These are phyloP conservation scores for Erodium maritimum DNA, from an alignment of 345 rosid species.

Conservation along the genomic window DNA sequence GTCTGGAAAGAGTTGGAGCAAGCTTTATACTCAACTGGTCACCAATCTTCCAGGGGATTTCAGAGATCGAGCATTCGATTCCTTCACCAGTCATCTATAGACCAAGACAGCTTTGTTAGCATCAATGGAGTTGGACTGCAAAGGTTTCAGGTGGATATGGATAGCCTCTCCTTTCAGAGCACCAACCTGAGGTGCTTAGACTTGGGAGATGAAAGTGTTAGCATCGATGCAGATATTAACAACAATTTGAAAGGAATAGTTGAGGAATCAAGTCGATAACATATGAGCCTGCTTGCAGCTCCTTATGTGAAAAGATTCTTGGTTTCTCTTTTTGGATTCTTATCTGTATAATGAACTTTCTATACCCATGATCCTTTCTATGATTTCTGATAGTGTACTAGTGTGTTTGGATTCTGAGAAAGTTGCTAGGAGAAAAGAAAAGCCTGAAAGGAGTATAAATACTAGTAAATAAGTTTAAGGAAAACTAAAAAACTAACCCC, in stretches of 20 bases:
- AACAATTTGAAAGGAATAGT: conserved; percentile 15
- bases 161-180: conserved; percentile 25
- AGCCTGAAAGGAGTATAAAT: too few relatives aligned
- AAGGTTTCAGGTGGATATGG: conserved; percentile 44
- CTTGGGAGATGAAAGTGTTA: conserved; percentile 8
- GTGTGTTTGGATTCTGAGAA: too few relatives aligned
- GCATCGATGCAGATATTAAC: conserved; percentile 22
- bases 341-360: too few relatives aligned
- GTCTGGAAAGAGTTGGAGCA: conserved; percentile 44
- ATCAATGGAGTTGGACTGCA: conserved; percentile 36
- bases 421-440: too few relatives aligned
- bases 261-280: conserved; percentile 6
- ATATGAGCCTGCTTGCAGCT: too few relatives aligned
- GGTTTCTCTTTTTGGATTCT: too few relatives aligned
- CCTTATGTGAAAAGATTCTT: too few relatives aligned
- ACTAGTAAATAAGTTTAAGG: too few relatives aligned
- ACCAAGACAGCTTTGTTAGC: conserved; percentile 30
- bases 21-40: conserved; percentile 17
- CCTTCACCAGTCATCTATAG: neutral
- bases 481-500: too few relatives aligned
- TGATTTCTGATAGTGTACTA: too few relatives aligned
- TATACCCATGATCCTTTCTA: too few relatives aligned
- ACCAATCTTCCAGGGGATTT: conserved; percentile 8
- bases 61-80: neutral
- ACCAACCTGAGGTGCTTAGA: conserved; percentile 36